Percentiles rank a stretch among this genome's conserved stretches.
phyloP scores from a whole-genome alignment of 2,329 filamentous ascomycete species.

The Penicillium nordicum region DNA sequence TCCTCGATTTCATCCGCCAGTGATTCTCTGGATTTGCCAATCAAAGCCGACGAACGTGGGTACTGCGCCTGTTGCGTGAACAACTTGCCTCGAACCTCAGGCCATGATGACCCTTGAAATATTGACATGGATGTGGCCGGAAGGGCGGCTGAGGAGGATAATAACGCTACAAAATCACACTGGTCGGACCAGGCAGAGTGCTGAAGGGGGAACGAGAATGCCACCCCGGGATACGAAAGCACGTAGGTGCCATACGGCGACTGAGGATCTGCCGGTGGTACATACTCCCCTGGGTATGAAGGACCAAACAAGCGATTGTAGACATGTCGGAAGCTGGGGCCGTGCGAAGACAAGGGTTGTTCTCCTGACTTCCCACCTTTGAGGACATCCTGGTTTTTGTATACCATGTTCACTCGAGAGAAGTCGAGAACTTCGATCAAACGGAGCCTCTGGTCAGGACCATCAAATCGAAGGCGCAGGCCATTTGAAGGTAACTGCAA shows the following conservation, averaged over 20 bases:
- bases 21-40: slow-evolving; percentile 69
- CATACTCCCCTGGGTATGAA: slow-evolving; percentile 89
- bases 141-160: slow-evolving; percentile 73
- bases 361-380: slow-evolving; percentile 48
- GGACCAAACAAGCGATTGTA: slow-evolving; percentile 92
- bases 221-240: slow-evolving; percentile 89
- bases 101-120: slow-evolving; percentile 87
- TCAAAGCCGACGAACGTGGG: slow-evolving; percentile 66
- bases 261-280: slow-evolving; percentile 56
- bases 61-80: slow-evolving; percentile 73
- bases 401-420: slow-evolving; percentile 75
- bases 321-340: slow-evolving; percentile 80
- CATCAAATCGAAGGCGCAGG: slow-evolving; percentile 86
- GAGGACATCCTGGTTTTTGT: slow-evolving; percentile 76
- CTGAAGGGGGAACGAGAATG: slow-evolving; percentile 82
- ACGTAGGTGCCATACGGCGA: slow-evolving; percentile 72
- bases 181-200: slow-evolving; percentile 68
- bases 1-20: slow-evolving; percentile 87
- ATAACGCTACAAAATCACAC: slow-evolving; percentile 77
- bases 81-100: slow-evolving; percentile 70
- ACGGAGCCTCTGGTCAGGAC: slow-evolving; percentile 83
- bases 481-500: slow-evolving; percentile 80
- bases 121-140: slow-evolving; percentile 84
- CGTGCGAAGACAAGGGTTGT: slow-evolving; percentile 42
- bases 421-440: slow-evolving; percentile 92